Conservation (phyloP, 192 early-diverging fungal species). For the Backusella luteola region DNA sequence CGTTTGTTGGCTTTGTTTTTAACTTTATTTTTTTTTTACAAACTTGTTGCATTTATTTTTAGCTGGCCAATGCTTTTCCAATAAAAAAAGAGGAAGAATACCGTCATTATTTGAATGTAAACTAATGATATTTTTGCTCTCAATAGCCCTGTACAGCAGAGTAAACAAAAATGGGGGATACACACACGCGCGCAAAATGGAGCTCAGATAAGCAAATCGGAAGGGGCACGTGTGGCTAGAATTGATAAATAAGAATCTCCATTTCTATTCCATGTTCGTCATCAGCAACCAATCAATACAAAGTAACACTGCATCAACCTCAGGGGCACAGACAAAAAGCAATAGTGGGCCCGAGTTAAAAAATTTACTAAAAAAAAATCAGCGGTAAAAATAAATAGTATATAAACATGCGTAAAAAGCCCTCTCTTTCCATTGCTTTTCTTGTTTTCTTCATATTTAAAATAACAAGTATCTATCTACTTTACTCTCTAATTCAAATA, state of each 20-base stretch:
- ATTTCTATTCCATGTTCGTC: not conserved
- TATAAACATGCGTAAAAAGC: not conserved
- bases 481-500: not conserved
- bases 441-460: not conserved
- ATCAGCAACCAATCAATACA: not conserved
- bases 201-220: not conserved
- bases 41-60: not conserved
- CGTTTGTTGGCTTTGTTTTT: not conserved
- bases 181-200: not conserved
- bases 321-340: conserved; percentile 3
- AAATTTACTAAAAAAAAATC: conserved; percentile 4
- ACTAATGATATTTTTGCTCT: not conserved
- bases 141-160: not conserved
- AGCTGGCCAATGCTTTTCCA: not conserved
- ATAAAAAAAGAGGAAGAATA: not conserved
- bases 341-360: conserved; percentile 4
- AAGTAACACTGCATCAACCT: conserved; percentile 1
- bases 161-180: conserved; percentile 3
- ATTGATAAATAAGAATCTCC: not conserved
- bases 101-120: not conserved
- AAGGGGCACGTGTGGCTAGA: conserved; percentile 4
- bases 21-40: not conserved
- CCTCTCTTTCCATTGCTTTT: not conserved
- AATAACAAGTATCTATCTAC: not conserved
- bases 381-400: not conserved